Evolutionary conservation across 176 grass and related monocot genomes (phyloP).

Genomic region (Oryza glumipatula): DNA sequence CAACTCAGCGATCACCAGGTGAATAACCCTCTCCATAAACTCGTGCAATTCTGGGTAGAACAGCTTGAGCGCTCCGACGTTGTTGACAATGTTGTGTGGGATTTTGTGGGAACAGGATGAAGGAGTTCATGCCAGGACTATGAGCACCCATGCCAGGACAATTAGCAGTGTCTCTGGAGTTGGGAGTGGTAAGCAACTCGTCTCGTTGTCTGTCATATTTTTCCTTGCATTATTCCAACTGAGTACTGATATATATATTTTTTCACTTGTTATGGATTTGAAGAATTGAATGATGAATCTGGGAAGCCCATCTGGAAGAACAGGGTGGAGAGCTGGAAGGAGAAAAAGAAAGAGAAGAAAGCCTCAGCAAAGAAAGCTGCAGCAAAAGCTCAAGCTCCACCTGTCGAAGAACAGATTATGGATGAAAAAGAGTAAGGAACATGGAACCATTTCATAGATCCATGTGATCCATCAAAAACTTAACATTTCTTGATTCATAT

Average conservation of each 20-base stretch:
- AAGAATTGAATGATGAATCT: constrained; percentile 86
- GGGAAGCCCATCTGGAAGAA: constrained; percentile 98
- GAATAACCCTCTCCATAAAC: constrained; percentile 8
- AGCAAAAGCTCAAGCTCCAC: constrained; percentile 64
- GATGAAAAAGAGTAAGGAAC: constrained; percentile 87
- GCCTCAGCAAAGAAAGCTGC: constrained; percentile 61
- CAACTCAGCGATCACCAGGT: constrained; percentile 70
- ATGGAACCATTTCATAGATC: background rate
- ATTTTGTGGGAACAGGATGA: constrained; percentile 64
- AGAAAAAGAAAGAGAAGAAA: constrained; percentile 94
- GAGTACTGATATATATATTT: constrained; percentile 2
- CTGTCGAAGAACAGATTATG: constrained; percentile 80
- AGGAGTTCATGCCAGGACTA: constrained; percentile 69
- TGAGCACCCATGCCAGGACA: constrained; percentile 64
- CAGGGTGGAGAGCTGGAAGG: constrained; percentile 96
- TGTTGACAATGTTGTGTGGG: constrained; percentile 13
- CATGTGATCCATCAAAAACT: background rate
- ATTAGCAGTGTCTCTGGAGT: constrained; percentile 54
- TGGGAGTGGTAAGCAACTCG: constrained; percentile 64
- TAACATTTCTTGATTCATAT: background rate
- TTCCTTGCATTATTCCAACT: background rate
- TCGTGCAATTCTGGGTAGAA: background rate
- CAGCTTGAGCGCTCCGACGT: background rate
- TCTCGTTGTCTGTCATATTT: background rate
- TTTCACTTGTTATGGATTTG: constrained; percentile 29